A percentile compares a stretch with the other conserved stretches of the same genome.
Evolutionary conservation across 148 eudicot genomes (phyloP).

Genomic region (Heliamphora exappendiculata): DNA sequence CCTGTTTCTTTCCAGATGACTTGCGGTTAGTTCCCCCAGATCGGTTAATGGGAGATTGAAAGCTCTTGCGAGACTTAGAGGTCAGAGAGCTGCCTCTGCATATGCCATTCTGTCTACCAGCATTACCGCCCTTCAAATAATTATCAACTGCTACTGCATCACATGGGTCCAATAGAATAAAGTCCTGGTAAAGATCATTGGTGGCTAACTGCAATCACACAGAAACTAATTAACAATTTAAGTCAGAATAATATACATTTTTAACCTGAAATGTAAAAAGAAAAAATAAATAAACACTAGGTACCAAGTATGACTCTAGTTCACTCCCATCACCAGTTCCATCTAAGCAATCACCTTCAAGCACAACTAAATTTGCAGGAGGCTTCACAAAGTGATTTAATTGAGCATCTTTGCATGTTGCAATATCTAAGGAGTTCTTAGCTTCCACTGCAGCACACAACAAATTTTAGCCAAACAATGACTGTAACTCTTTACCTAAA

Average conservation of each 20-base stretch:
- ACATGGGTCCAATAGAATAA: conserved; percentile 70
- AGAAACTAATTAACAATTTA: conserved; percentile 3
- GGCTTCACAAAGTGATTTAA: conserved; percentile 51
- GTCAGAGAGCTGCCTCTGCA: conserved; percentile 38
- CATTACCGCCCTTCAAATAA: conserved; percentile 40
- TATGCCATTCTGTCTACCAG: conserved; percentile 37
- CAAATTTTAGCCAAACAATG: conserved; percentile 12
- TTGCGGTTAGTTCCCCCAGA: conserved; percentile 55
- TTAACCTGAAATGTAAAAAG: neutral
- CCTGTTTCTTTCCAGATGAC: conserved; percentile 46
- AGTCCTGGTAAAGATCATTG: conserved; percentile 61
- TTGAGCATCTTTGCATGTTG: conserved; percentile 34
- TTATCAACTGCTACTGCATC: conserved; percentile 38
- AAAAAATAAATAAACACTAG: neutral
- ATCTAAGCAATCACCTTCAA: conserved; percentile 94
- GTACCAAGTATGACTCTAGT: conserved; percentile 85
- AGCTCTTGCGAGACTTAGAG: conserved; percentile 65
- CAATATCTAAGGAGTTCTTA: conserved; percentile 50
- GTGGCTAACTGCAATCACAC: conserved; percentile 61
- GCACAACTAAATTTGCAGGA: conserved; percentile 85
- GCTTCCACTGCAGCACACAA: conserved; percentile 53
- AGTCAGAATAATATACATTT: neutral
- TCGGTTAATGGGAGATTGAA: conserved; percentile 47
- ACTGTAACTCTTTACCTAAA: neutral
- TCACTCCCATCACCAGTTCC: conserved; percentile 68